phyloP scores from a whole-genome alignment of 2,329 filamentous ascomycete species.

The Furcasterigmium sp. region DNA sequence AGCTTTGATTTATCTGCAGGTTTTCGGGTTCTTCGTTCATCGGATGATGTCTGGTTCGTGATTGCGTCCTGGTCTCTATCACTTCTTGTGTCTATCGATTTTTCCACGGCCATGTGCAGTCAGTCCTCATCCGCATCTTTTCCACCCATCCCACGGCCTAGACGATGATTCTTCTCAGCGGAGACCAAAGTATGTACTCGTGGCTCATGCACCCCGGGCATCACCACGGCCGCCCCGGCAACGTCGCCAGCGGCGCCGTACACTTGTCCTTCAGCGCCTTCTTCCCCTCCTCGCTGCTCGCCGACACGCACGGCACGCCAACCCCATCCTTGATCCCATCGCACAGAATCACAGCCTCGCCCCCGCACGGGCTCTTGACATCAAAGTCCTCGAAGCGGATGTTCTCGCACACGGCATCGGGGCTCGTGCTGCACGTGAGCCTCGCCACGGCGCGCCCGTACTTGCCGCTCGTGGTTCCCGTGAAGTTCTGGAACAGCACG shows the following conservation, averaged over 20 bases:
- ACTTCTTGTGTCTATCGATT: too few relatives aligned
- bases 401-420: conserved; percentile 47
- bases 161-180: too few relatives aligned
- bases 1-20: too few relatives aligned
- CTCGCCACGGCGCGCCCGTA: conserved; percentile 46
- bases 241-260: conserved; percentile 19
- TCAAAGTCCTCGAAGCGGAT: conserved; percentile 47
- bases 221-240: conserved; percentile 1
- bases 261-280: conserved; percentile 25
- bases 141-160: too few relatives aligned
- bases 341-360: conserved; percentile 40
- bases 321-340: conserved; percentile 37
- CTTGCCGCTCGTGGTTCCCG: conserved; percentile 48
- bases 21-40: too few relatives aligned
- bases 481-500: conserved; percentile 51
- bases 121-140: too few relatives aligned
- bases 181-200: too few relatives aligned
- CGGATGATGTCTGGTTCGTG: too few relatives aligned
- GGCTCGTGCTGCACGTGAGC: conserved; percentile 47
- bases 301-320: conserved; percentile 25
- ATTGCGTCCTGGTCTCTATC: too few relatives aligned
- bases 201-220: too few relatives aligned
- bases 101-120: too few relatives aligned
- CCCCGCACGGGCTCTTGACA: conserved; percentile 45
- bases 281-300: conserved; percentile 23